Evolutionary conservation across 2,329 filamentous ascomycete species (phyloP).

Genomic region (Beauveria australis): DNA sequence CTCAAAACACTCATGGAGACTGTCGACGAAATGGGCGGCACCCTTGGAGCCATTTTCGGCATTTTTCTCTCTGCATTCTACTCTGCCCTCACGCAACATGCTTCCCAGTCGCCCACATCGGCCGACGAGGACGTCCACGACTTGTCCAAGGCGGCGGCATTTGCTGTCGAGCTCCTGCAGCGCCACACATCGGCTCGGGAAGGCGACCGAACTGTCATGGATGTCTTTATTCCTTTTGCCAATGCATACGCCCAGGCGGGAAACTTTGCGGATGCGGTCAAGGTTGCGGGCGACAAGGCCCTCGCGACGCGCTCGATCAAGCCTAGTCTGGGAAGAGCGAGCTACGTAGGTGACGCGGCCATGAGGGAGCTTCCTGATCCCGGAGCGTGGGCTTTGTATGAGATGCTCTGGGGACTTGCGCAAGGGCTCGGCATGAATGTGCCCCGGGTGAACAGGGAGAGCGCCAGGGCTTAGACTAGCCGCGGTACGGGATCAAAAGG

Average conservation of each 20-base stretch:
- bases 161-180: conserved; percentile 36
- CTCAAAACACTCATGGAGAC: conserved; percentile 42
- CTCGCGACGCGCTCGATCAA: conserved; percentile 33
- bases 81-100: conserved; percentile 30
- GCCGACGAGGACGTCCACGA: too few species aligned
- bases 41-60: conserved; percentile 43
- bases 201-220: conserved; percentile 50
- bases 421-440: neutral
- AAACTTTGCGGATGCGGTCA: conserved; percentile 49
- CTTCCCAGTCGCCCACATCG: conserved; percentile 22
- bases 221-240: conserved; percentile 47
- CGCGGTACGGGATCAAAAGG: too few species aligned
- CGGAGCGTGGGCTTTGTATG: conserved; percentile 47
- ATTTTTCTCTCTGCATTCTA: conserved; percentile 45
- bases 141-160: conserved; percentile 34
- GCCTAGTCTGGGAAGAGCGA: conserved; percentile 57
- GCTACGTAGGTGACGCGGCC: conserved; percentile 51
- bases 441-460: neutral
- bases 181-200: conserved; percentile 47
- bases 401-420: neutral
- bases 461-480: neutral
- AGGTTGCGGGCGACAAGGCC: conserved; percentile 53
- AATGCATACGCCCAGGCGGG: conserved; percentile 36
- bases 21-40: conserved; percentile 48
- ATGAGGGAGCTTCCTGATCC: conserved; percentile 55